A percentile compares a stretch with the other conserved stretches of the same genome.
These are phyloP conservation scores for Coprinellus micaceus DNA, from an alignment of 768 basidiomycete species.

Conservation along the genomic window DNA sequence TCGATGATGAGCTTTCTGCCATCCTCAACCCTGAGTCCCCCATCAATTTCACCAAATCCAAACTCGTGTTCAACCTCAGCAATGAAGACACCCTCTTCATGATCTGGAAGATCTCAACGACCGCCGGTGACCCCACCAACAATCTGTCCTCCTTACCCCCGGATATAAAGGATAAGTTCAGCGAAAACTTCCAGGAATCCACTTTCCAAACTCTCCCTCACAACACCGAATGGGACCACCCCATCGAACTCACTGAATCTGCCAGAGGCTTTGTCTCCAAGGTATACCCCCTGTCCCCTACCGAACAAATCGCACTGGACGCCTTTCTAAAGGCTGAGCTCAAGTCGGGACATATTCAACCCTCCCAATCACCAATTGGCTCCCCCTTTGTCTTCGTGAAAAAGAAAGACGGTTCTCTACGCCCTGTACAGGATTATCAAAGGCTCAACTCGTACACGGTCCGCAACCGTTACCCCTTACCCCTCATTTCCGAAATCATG, in stretches of 20 bases:
- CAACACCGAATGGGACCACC: slow-evolving; percentile 26
- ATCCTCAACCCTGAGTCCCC: background rate
- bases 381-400: slow-evolving; percentile 21
- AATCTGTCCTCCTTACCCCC: background rate
- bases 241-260: slow-evolving; percentile 29
- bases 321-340: slow-evolving; percentile 23
- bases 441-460: slow-evolving; percentile 29
- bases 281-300: slow-evolving; percentile 16
- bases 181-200: background rate
- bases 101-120: background rate
- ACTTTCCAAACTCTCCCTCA: background rate
- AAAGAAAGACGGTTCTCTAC: slow-evolving; percentile 21
- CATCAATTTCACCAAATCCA: background rate
- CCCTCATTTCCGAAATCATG: slow-evolving; percentile 31
- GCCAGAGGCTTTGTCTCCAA: slow-evolving; percentile 21
- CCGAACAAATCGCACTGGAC: slow-evolving; percentile 22
- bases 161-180: background rate
- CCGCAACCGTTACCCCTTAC: slow-evolving; percentile 32
- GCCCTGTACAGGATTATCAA: slow-evolving; percentile 27
- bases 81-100: background rate
- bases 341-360: slow-evolving; percentile 22
- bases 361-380: slow-evolving; percentile 20
- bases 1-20: background rate
- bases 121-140: background rate
- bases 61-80: background rate